Conservation (phyloP, 805 yeast species). For the Phaffomyces thermotolerans region DNA sequence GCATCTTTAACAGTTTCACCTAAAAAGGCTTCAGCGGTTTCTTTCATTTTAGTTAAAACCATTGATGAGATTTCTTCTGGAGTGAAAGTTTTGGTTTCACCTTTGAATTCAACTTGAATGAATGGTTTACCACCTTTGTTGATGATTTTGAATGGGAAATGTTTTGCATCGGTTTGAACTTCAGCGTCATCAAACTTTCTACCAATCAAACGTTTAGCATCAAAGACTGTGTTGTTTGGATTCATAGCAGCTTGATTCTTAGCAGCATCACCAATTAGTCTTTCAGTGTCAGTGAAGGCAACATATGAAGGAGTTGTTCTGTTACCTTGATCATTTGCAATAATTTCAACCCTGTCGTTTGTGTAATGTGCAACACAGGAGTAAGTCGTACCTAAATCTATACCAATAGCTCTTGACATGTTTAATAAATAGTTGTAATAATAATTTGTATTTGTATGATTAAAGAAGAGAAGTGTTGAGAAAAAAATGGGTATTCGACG, state of each 20-base stretch:
- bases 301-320: slow-evolving; percentile 97
- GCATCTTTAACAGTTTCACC: slow-evolving; percentile 83
- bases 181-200: slow-evolving; percentile 73
- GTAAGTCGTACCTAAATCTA: slow-evolving; percentile 96
- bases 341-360: slow-evolving; percentile 86
- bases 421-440: slow-evolving; percentile 7
- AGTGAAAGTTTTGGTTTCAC: slow-evolving; percentile 78
- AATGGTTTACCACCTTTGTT: slow-evolving; percentile 81
- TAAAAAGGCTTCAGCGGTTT: slow-evolving; percentile 81
- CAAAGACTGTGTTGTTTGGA: slow-evolving; percentile 89
- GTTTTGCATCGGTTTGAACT: slow-evolving; percentile 74
- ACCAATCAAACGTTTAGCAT: slow-evolving; percentile 92
- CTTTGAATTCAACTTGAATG: slow-evolving; percentile 81
- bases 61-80: slow-evolving; percentile 95
- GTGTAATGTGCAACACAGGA: slow-evolving; percentile 91
- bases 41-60: slow-evolving; percentile 89
- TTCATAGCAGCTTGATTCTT: slow-evolving; percentile 98
- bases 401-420: slow-evolving; percentile 63
- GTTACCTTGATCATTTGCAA: slow-evolving; percentile 98
- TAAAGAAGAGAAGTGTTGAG: background rate
- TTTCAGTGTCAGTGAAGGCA: slow-evolving; percentile 92
- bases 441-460: background rate
- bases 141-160: slow-evolving; percentile 79
- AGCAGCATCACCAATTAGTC: slow-evolving; percentile 96
- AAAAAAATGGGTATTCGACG: background rate